Evolutionary conservation across 768 basidiomycete genomes (phyloP).

Genomic region (Boletales sp.): DNA sequence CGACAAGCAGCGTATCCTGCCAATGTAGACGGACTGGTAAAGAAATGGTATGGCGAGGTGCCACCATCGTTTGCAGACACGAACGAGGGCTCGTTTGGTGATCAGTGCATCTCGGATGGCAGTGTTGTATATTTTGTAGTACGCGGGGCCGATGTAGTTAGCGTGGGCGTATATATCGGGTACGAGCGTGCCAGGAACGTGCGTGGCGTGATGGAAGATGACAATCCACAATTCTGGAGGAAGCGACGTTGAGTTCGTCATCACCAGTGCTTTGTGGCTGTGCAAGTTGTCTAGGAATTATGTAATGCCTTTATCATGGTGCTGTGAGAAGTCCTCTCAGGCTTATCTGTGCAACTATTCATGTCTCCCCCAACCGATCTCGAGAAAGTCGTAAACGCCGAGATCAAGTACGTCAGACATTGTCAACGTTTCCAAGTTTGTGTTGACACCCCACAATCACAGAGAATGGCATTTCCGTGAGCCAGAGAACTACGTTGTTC

Average conservation of each 20-base stretch:
- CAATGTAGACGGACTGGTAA: conserved; percentile 23
- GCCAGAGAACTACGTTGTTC: conserved; percentile 15
- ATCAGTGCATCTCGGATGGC: conserved; percentile 18
- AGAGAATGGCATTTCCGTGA: conserved; percentile 83
- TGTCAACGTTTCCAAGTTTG: not conserved
- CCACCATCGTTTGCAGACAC: conserved; percentile 30
- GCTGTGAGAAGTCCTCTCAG: too few relatives aligned
- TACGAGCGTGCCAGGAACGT: conserved; percentile 16
- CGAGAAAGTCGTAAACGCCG: conserved; percentile 51
- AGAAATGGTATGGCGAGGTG: conserved; percentile 21
- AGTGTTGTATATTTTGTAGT: not conserved
- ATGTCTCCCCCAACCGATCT: conserved; percentile 47
- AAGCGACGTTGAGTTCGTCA: not conserved
- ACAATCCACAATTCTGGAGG: conserved; percentile 24
- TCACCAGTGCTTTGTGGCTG: too few relatives aligned
- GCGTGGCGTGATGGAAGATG: conserved; percentile 20
- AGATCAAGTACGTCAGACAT: conserved; percentile 53
- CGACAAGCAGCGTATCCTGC: conserved; percentile 12
- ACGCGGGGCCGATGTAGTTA: conserved; percentile 5
- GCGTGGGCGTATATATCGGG: conserved; percentile 23
- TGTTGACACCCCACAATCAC: not conserved
- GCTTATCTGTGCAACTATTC: too few relatives aligned
- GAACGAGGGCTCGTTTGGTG: conserved; percentile 25
- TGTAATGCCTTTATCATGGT: too few relatives aligned
- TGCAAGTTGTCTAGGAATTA: too few relatives aligned